Base-by-base conservation (phyloP, 768 basidiomycete species). In the Panus rudis region DNA sequence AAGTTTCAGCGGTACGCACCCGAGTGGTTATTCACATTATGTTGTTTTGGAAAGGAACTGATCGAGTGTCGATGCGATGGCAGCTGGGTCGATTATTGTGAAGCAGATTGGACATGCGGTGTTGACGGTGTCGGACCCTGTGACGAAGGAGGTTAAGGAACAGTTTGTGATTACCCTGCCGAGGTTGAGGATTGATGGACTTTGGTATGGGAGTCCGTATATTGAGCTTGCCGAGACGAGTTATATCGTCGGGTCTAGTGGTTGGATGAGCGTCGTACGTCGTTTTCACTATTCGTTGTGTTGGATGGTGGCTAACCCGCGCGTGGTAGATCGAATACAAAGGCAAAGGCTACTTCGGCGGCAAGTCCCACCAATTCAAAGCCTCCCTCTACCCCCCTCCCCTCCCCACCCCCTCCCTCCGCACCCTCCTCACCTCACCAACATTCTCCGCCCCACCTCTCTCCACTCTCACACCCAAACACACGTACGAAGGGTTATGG, bases 71-170 rank as follows among this genome's bases (percentile, higher is more conserved):
- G 35, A 22, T 39, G 28, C 22, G 8, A 23, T n/a, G 14, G 28
- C 55, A 81, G 79, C 70, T 48, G 82, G 82, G 16, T 77, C 78
- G 39, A 83, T 86, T 50, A 81, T 79, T 63, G 94, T 99, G 41
- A 92, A 88, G 64, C 94, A 99, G 63, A 85, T 94, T 52, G 94
- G 94, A 1, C 94, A 98, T 56, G 94, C 92, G 1, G 65, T 85
- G 21, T 69, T 99, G 23, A 85, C 79, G 4, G 74, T 93, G 39
- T 65, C 72, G 25, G 63, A 80, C 12, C 70, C 79, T 2, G 63
- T 67, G 5, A 81, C 79, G 3, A 67, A 66, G 34, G n/a, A n/a
- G n/a, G n/a, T n/a, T n/a, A 64, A 64, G 48, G 83, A 85, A 62
- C 72, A 79, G 37, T 97, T 85, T 66, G 68, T 99, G 40, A 87